Evolutionary conservation across 2,329 filamentous ascomycete species (phyloP), one percentile per base, ranked within the genome.

Genomic region (Alternaria triticina): DNA sequence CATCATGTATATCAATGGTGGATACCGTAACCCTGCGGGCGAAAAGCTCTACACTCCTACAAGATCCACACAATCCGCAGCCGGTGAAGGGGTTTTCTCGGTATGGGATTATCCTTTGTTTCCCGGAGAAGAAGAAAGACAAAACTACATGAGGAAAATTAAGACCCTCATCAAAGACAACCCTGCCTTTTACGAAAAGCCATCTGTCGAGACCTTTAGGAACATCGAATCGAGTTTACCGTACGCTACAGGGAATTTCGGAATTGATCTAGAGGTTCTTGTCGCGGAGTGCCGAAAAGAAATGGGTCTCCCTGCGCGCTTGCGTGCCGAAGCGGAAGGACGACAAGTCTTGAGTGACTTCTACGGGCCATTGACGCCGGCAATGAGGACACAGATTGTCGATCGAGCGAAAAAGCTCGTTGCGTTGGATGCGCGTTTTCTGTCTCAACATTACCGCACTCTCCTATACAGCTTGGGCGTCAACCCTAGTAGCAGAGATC

Each of bases 1-100:
- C 5, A 62, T 79, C 2, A 47, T 71, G 5, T 79, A 79, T 54
- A 67, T 76, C 15, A 61, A 77, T 22, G 74, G 77, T 27, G 55
- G 56, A 4, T 78, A 74, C 36, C 69, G 69, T 40, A 54, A 50
- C 0, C 54, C 69, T 5, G 62, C 65, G 22, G 61, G 54, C 52
- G 8, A 54, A 20, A 50, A 7, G 10, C 57, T 59, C 28, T 49
- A 54, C n/a, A 50, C 54, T n/a, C 23, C 58, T 27, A 46, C n/a
- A 45, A 56, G 43, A 45, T n/a, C 55, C 13, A 47, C 51, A 22
- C 9, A 27, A 12, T 17, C 45, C 23, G 8, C 51, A 6, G 11
- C 12, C 2, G 43, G 36, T 15, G 46, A 64, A 20, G 45, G 49
- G 12, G 52, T 54, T 40, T 58, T 17, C 49, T 61, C 45, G 5